Conservation (phyloP, 2,329 filamentous ascomycete species). For the Colletotrichum australisinense region DNA sequence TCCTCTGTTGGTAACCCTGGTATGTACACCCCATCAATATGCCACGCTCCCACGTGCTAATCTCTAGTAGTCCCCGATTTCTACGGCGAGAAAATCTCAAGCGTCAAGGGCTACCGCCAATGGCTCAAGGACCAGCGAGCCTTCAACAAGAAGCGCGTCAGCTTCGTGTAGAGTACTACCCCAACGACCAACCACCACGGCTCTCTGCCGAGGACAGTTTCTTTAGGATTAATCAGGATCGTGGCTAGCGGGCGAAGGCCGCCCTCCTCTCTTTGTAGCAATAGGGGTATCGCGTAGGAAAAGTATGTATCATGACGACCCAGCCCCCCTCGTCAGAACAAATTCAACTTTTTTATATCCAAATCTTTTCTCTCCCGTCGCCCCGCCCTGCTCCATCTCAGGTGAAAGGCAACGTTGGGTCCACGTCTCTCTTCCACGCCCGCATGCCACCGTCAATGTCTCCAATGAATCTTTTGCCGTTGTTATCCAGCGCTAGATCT, state of each 20-base stretch:
- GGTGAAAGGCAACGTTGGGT: conserved; percentile 66
- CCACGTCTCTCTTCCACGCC: conserved; percentile 79
- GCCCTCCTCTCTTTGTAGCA: conserved; percentile 29
- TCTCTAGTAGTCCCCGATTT: conserved; percentile 81
- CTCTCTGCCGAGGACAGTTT: conserved; percentile 10
- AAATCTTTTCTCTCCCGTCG: not conserved
- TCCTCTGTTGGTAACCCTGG: conserved; percentile 91
- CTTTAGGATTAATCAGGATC: conserved; percentile 25
- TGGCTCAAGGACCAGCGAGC: conserved; percentile 98
- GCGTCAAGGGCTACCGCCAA: conserved; percentile 88
- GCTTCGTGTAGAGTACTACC: conserved; percentile 61
- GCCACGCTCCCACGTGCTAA: not conserved
- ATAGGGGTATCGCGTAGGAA: conserved; percentile 21
- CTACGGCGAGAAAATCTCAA: conserved; percentile 98
- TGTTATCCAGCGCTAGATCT: conserved; percentile 65
- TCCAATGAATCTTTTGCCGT: conserved; percentile 69
- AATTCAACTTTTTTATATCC: conserved; percentile 8
- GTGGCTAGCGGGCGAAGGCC: conserved; percentile 29
- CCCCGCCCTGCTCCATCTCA: conserved; percentile 42
- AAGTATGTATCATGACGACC: conserved; percentile 40
- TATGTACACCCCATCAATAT: conserved; percentile 42
- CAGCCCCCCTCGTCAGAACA: conserved; percentile 43
- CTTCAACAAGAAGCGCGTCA: conserved; percentile 90
- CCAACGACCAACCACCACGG: not conserved
- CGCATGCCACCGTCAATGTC: conserved; percentile 79